A percentile compares a stretch with the other conserved stretches of the same genome.
phyloP scores from a whole-genome alignment of 148 eudicot species.

The Vaccinium vitisidaea region DNA sequence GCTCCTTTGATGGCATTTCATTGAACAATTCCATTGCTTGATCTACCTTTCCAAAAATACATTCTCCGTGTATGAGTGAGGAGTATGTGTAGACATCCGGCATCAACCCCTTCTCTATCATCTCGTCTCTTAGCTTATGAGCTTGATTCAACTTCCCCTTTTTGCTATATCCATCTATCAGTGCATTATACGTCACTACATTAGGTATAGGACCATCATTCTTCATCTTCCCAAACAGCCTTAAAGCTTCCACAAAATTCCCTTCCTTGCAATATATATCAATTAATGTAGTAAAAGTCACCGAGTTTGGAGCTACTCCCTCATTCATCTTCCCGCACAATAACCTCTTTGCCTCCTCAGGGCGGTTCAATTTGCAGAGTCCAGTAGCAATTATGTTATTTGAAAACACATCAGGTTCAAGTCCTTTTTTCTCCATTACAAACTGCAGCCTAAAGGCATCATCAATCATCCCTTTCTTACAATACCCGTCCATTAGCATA shows the following conservation, averaged over 20 bases:
- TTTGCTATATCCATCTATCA: slow-evolving; percentile 74
- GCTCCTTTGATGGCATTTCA: slow-evolving; percentile 50
- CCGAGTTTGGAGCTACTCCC: slow-evolving; percentile 52
- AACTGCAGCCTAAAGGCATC: slow-evolving; percentile 51
- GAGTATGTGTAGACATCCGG: slow-evolving; percentile 75
- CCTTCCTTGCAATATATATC: slow-evolving; percentile 76
- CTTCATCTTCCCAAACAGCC: slow-evolving; percentile 62
- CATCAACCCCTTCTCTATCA: slow-evolving; percentile 53
- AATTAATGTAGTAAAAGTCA: slow-evolving; percentile 62
- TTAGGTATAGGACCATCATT: slow-evolving; percentile 50
- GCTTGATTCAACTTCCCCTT: slow-evolving; percentile 69
- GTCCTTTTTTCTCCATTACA: slow-evolving; percentile 71
- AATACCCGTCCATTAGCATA: slow-evolving; percentile 71
- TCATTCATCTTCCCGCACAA: slow-evolving; percentile 62
- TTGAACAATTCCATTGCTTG: slow-evolving; percentile 55
- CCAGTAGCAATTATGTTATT: slow-evolving; percentile 75
- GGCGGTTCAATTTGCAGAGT: slow-evolving; percentile 48
- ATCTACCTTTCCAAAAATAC: slow-evolving; percentile 60
- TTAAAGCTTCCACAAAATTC: slow-evolving; percentile 63
- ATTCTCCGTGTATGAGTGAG: slow-evolving; percentile 69
- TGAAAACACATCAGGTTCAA: slow-evolving; percentile 48
- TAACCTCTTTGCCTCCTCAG: slow-evolving; percentile 68
- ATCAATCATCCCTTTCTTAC: slow-evolving; percentile 63
- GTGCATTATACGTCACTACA: slow-evolving; percentile 64
- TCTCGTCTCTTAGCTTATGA: slow-evolving; percentile 43